Percentiles rank a stretch among this genome's conserved stretches.
Evolutionary conservation across 2,329 filamentous ascomycete species (phyloP).

Genomic region (Calonectria pteridis): DNA sequence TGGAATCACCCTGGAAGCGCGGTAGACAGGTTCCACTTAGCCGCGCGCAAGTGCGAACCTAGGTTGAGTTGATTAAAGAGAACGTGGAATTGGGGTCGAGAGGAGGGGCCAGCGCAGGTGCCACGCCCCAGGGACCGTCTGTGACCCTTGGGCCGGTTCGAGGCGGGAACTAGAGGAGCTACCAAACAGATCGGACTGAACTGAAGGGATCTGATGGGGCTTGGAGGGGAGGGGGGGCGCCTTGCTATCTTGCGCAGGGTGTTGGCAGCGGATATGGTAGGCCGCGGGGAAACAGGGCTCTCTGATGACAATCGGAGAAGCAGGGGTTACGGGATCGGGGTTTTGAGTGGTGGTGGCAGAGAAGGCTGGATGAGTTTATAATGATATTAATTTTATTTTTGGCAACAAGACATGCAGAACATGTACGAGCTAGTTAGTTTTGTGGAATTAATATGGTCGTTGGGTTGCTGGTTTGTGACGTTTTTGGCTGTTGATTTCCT

Average conservation of each 20-base stretch:
- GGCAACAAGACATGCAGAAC: not conserved
- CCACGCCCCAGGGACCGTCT: not conserved
- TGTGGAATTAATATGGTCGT: not conserved
- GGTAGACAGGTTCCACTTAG: slow-evolving; percentile 10
- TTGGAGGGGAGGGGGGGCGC: not conserved
- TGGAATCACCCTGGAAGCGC: slow-evolving; percentile 7
- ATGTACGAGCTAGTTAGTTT: not conserved
- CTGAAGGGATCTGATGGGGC: not conserved
- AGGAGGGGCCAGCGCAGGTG: slow-evolving; percentile 20
- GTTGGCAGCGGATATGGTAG: not conserved
- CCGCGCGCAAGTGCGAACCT: slow-evolving; percentile 11
- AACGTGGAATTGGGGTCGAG: slow-evolving; percentile 5
- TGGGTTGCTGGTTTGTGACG: not conserved
- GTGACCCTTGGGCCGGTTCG: slow-evolving; percentile 8
- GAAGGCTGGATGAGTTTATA: slow-evolving; percentile 1
- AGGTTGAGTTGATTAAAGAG: not conserved
- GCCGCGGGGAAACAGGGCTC: slow-evolving; percentile 5
- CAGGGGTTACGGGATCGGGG: not conserved
- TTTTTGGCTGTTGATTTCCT: not conserved
- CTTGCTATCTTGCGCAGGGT: not conserved
- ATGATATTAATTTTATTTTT: not conserved
- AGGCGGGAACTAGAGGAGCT: slow-evolving; percentile 16
- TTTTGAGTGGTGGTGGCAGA: not conserved
- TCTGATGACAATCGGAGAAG: not conserved
- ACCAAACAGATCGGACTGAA: slow-evolving; percentile 12